Evolutionary conservation across 164 flowering plant species (phyloP).

Genomic region (Magnolia kwangsiensis): DNA sequence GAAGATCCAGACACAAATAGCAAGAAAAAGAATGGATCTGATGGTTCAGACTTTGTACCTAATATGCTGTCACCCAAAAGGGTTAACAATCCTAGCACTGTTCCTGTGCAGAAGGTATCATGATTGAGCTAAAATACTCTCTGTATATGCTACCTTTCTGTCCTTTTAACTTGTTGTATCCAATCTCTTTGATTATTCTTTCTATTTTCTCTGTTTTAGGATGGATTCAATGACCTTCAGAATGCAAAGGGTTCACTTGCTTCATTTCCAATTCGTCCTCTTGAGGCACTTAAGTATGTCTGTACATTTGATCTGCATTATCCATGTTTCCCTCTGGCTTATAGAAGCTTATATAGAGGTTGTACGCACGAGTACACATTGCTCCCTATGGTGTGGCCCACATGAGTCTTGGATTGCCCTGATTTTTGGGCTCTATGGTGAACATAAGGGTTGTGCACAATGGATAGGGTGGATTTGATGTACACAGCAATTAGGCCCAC

Average conservation of each 20-base stretch:
- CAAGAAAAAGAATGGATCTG: neutral
- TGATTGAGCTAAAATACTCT: neutral
- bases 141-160: neutral
- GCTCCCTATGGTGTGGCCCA: no score
- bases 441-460: no score
- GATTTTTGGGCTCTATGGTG: no score
- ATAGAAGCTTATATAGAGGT: neutral
- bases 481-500: no score
- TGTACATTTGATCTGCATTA: constrained; percentile 1
- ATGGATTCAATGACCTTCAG: constrained; percentile 33
- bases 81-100: neutral
- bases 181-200: neutral
- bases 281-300: constrained; percentile 86
- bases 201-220: neutral
- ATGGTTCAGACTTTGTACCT: neutral
- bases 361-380: no score
- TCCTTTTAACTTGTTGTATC: neutral
- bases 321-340: neutral
- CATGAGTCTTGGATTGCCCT: no score
- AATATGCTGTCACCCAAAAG: neutral
- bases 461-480: no score
- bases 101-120: neutral
- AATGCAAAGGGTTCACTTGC: constrained; percentile 66
- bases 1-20: neutral
- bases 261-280: constrained; percentile 73